phyloP scores from a whole-genome alignment of 192 early-diverging fungal genomes.

The Geranomyces michiganensis region DNA sequence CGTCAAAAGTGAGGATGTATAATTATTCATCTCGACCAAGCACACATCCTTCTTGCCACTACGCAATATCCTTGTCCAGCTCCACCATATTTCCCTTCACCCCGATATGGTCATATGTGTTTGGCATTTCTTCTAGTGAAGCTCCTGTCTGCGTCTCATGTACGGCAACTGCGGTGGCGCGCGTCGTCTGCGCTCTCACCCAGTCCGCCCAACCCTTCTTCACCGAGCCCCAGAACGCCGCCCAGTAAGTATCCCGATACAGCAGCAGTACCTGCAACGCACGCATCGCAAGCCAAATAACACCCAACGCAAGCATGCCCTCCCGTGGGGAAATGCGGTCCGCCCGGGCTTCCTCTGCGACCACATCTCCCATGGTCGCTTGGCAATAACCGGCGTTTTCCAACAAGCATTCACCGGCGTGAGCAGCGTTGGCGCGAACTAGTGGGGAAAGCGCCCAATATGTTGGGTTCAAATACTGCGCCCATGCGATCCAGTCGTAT shows the following conservation, averaged over 20 bases:
- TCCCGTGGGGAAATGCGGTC: conserved; percentile 25
- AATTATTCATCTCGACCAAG: too few relatives aligned
- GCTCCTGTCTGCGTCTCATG: conserved; percentile 10
- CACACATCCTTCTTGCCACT: not conserved
- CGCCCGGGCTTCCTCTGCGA: conserved; percentile 33
- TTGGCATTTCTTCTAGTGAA: conserved; percentile 16
- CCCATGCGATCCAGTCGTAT: conserved; percentile 34
- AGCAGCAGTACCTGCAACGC: conserved; percentile 21
- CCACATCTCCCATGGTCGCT: conserved; percentile 34
- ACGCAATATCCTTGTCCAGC: conserved; percentile 2
- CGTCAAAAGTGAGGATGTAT: too few relatives aligned
- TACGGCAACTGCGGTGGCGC: not conserved
- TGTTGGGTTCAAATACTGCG: conserved; percentile 42
- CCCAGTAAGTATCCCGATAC: conserved; percentile 33
- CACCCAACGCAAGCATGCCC: conserved; percentile 18
- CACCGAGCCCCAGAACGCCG: conserved; percentile 11
- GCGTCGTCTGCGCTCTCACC: conserved; percentile 17
- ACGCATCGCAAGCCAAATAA: conserved; percentile 30
- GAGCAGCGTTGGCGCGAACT: conserved; percentile 26
- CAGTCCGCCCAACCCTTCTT: conserved; percentile 20
- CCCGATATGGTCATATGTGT: conserved; percentile 1
- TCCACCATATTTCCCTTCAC: conserved; percentile 17
- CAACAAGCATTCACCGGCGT: conserved; percentile 30
- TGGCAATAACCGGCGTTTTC: conserved; percentile 24
- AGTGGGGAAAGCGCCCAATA: conserved; percentile 41